phyloP scores from a whole-genome alignment of 805 yeast genomes.

The Nakazawaea anatomiae region DNA sequence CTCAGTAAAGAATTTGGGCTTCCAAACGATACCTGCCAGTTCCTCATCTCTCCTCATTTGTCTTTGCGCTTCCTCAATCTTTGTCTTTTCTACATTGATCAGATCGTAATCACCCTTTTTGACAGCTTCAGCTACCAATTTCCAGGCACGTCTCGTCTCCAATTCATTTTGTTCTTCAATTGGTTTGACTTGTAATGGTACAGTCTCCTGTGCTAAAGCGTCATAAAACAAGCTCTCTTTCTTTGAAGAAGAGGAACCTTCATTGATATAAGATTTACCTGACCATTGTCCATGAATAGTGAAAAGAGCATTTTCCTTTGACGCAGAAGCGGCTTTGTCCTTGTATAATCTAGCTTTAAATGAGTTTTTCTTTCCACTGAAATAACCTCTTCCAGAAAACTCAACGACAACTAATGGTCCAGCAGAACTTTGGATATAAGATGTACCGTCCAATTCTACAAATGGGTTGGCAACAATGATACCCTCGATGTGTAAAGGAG shows the following conservation, averaged over 20 bases:
- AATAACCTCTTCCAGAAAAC: constrained; percentile 90
- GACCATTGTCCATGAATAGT: constrained; percentile 94
- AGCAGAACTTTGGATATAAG: constrained; percentile 75
- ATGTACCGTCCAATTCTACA: constrained; percentile 87
- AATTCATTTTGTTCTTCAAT: constrained; percentile 71
- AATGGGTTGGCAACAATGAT: constrained; percentile 86
- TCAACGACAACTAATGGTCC: constrained; percentile 74
- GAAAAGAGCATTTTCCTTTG: constrained; percentile 60
- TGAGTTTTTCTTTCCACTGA: constrained; percentile 89
- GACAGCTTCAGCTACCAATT: constrained; percentile 82
- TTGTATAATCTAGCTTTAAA: constrained; percentile 80
- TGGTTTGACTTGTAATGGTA: constrained; percentile 69
- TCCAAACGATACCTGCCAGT: constrained; percentile 63
- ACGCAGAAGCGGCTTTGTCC: constrained; percentile 39
- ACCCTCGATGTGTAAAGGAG: constrained; percentile 94
- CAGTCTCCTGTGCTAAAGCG: constrained; percentile 44
- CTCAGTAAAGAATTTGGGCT: constrained; percentile 73
- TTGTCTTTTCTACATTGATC: constrained; percentile 69
- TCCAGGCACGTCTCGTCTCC: constrained; percentile 90
- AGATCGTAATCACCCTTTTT: constrained; percentile 65
- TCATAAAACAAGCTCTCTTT: constrained; percentile 56
- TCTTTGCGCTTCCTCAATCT: constrained; percentile 81
- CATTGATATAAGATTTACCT: constrained; percentile 57
- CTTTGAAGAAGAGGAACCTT: constrained; percentile 43
- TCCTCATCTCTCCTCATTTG: constrained; percentile 69